Base-by-base conservation (phyloP, 2,329 filamentous ascomycete species). In the Pyrenochaeta sp. region DNA sequence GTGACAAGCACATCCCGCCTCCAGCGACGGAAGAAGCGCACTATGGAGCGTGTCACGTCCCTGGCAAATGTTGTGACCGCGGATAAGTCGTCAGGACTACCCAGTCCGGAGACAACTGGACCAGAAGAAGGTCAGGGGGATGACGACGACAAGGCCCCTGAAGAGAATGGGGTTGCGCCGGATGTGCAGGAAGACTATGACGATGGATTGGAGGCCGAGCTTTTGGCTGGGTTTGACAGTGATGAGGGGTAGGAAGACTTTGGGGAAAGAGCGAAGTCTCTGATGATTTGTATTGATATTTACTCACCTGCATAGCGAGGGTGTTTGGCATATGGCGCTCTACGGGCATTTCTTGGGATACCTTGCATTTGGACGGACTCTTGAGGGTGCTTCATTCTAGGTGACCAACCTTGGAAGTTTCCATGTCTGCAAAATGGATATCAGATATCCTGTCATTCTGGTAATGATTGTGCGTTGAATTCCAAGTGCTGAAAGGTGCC, bases 121-220 rank as follows among this genome's bases (percentile, higher is more conserved):
- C 68, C 71, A 7, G 74, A 77, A 52, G 76, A 77, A 52, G 75
- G 72, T 4, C 68, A 73, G 15, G 68, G 63, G 20, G 79, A 80
- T 7, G 79, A 80, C 21, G 77, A 76, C n/a, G 76, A 78, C 27
- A 80, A 79, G 45, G 65, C 72, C 12, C 64, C 64, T 9, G 74
- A 68, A 45, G 61, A 61, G 20, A 69, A 66, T 15, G 72, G 60
- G 20, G 63, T 62, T 60, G 62, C 56, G 51, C 54, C 69, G 2
- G 76, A 75, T 27, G 83, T 83, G 48, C 81, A 71, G 20, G 63
- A 63, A 10, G 71, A 87, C 63, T 73, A 88, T 44, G 87, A 88
- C 71, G 83, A 85, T n/a, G 72, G 55, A 9, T 58, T 71, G 11
- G 71, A 75, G 23, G 76, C 72, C 2, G 76, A 77, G 76, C 70